Percentiles rank a stretch among this genome's conserved stretches.
Evolutionary conservation across 208 protist species (phyloP).

Genomic region (Leptomonas seymouri): DNA sequence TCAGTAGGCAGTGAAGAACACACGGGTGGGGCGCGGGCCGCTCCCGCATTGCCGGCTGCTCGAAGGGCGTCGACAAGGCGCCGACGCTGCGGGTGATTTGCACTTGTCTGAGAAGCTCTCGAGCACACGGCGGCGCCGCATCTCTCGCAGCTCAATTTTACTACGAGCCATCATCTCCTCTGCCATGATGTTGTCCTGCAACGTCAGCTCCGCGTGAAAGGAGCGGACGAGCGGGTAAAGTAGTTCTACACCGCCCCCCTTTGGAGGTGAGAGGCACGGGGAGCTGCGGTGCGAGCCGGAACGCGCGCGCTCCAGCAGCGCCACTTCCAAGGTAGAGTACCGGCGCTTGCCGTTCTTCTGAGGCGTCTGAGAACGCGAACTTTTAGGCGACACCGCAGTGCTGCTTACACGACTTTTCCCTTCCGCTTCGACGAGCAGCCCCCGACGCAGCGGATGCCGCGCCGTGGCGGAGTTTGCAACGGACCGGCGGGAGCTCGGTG

Average conservation of each 20-base stretch:
- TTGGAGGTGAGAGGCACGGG: background rate
- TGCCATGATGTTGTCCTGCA: constrained; percentile 41
- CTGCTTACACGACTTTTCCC: background rate
- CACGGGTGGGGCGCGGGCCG: background rate
- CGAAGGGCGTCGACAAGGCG: background rate
- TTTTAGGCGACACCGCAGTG: constrained; percentile 1
- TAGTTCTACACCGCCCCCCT: constrained; percentile 16
- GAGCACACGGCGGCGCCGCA: constrained; percentile 22
- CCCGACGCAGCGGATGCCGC: background rate
- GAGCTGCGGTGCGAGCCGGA: background rate
- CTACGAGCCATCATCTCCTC: constrained; percentile 45
- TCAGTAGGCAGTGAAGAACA: background rate
- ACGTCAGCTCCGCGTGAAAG: constrained; percentile 28
- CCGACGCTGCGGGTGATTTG: background rate
- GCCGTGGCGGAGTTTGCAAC: background rate
- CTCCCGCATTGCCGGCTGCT: background rate
- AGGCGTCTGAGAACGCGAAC: background rate
- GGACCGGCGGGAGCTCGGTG: background rate
- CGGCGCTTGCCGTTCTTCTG: constrained; percentile 1
- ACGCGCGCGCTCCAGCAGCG: constrained; percentile 18
- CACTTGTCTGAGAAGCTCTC: background rate
- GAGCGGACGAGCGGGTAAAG: constrained; percentile 38
- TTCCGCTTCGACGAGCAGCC: background rate
- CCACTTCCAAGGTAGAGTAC: constrained; percentile 23
- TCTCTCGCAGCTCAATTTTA: constrained; percentile 44